phyloP scores from a whole-genome alignment of 2,329 filamentous ascomycete species.

The Ophiognomonia clavigignenti-juglandacearum region DNA sequence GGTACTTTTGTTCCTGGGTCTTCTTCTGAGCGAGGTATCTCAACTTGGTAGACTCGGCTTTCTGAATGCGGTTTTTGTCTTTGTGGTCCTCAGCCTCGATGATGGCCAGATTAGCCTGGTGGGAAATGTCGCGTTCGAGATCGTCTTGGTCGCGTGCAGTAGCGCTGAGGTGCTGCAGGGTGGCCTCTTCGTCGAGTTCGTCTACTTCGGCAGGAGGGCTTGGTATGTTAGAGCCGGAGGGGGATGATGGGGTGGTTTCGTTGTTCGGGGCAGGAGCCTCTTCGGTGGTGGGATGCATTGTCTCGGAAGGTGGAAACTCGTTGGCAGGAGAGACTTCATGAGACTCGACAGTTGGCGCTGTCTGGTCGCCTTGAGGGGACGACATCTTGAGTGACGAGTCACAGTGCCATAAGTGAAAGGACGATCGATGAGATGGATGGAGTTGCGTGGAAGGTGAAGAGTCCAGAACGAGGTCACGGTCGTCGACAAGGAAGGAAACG shows the following conservation, averaged over 20 bases:
- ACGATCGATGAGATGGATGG: too few species aligned
- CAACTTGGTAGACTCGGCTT: conserved; percentile 45
- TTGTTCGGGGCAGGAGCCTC: background rate
- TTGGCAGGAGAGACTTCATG: background rate
- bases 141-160: conserved; percentile 83
- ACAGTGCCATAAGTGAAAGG: too few species aligned
- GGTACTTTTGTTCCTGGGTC: conserved; percentile 43
- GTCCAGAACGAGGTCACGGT: background rate
- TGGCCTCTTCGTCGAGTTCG: conserved; percentile 51
- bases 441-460: background rate
- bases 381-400: background rate
- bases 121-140: conserved; percentile 77
- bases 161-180: conserved; percentile 58
- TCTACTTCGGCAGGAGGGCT: conserved; percentile 5
- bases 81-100: conserved; percentile 59
- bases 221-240: background rate
- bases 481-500: too few species aligned
- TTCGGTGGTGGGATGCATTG: background rate
- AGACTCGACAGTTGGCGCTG: too few species aligned
- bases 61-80: conserved; percentile 58
- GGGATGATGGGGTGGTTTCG: background rate
- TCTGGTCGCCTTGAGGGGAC: background rate
- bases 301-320: background rate
- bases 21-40: conserved; percentile 63
- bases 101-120: conserved; percentile 54